Evolutionary conservation across 164 flowering plant species (phyloP).

Genomic region (Cinnamomum chago): DNA sequence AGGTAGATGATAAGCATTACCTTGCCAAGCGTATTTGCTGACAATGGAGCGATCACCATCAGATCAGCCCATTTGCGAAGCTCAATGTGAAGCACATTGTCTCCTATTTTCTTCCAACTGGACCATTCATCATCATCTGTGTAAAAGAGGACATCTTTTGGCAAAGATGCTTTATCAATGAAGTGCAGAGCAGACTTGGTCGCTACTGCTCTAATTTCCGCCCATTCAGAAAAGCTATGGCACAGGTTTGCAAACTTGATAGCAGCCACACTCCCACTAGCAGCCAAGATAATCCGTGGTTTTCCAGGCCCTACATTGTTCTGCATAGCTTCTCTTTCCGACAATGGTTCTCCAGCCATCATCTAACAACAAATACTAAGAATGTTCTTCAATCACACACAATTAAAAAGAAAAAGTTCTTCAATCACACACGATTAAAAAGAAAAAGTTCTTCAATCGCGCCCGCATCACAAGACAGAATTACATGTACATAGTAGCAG

Average conservation of each 20-base stretch:
- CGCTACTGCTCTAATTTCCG: slow-evolving; percentile 28
- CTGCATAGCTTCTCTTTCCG: slow-evolving; percentile 13
- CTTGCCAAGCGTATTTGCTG: slow-evolving; percentile 77
- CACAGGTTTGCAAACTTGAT: slow-evolving; percentile 29
- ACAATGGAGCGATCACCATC: slow-evolving; percentile 73
- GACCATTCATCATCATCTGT: slow-evolving; percentile 49
- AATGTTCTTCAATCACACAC: neutral
- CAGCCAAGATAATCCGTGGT: slow-evolving; percentile 64
- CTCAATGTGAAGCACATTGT: slow-evolving; percentile 59
- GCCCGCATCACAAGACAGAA: too few relatives aligned
- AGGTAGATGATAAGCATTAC: slow-evolving; percentile 25
- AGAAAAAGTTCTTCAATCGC: neutral
- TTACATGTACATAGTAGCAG: too few relatives aligned
- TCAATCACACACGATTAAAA: neutral
- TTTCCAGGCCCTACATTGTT: slow-evolving; percentile 14
- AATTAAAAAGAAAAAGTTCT: neutral
- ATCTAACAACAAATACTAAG: neutral
- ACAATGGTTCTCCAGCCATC: slow-evolving; percentile 13
- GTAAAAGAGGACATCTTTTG: slow-evolving; percentile 23
- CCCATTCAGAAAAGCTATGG: slow-evolving; percentile 34
- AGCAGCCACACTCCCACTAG: slow-evolving; percentile 70
- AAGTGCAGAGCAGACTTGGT: slow-evolving; percentile 28
- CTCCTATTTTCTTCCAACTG: slow-evolving; percentile 35
- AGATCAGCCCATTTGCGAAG: slow-evolving; percentile 71
- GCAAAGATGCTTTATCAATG: slow-evolving; percentile 23